Conservation (phyloP, 495 filamentous ascomycete genomes). For the Tuber aestivum region DNA sequence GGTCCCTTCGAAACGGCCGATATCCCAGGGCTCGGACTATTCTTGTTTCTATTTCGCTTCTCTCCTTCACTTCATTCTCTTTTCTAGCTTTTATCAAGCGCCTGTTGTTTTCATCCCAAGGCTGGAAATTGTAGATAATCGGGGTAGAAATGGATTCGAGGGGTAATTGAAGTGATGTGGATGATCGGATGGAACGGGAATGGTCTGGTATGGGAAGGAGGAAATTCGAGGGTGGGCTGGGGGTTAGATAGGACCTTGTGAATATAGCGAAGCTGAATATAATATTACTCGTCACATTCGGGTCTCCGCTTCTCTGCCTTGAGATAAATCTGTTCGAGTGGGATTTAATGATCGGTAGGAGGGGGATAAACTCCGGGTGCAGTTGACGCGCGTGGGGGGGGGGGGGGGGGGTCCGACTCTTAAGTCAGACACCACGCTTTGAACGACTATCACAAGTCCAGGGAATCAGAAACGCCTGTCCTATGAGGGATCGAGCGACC, state of each 20-base stretch:
- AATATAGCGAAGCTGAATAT: neutral
- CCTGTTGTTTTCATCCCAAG: neutral
- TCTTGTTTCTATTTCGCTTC: neutral
- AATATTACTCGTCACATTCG: neutral
- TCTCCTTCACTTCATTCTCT: neutral
- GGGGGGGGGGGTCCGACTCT: too few species aligned
- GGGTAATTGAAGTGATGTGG: neutral
- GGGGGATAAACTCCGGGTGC: neutral
- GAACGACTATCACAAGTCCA: neutral
- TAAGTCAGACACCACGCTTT: neutral
- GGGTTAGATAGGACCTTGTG: neutral
- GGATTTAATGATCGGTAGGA: neutral
- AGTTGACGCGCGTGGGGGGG: too few species aligned
- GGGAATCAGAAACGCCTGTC: too few species aligned
- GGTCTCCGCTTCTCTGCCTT: neutral
- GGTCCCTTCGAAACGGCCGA: neutral
- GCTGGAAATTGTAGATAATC: constrained; percentile 3
- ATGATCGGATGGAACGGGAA: neutral
- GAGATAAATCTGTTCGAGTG: neutral
- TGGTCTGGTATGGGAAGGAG: neutral
- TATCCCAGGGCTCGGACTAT: neutral
- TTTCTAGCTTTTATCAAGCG: neutral
- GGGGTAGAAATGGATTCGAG: neutral
- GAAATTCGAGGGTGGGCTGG: neutral
- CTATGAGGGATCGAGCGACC: too few species aligned